Conservation (phyloP, 768 basidiomycete genomes). For the Russula virescens region DNA sequence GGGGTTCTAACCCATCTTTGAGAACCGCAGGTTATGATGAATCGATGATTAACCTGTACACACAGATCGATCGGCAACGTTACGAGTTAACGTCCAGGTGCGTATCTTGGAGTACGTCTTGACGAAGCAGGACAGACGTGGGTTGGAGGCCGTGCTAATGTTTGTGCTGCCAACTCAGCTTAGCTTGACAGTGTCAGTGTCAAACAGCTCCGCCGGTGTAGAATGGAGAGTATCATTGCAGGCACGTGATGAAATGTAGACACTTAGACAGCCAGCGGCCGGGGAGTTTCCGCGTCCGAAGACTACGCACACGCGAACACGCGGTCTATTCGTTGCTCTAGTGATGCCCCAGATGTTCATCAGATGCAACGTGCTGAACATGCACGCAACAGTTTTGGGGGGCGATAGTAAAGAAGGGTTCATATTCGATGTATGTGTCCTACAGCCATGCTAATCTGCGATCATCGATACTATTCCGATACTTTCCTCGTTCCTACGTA, state of each 20-base stretch:
- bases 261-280: background rate
- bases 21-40: background rate
- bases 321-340: background rate
- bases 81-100: background rate
- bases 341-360: background rate
- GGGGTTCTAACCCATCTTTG: background rate
- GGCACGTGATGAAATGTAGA: background rate
- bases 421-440: background rate
- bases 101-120: background rate
- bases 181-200: background rate
- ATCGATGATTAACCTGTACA: background rate
- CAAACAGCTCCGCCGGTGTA: too few species aligned
- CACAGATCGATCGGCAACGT: background rate
- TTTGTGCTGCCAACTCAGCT: too few species aligned
- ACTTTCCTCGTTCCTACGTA: background rate
- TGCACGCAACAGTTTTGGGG: background rate
- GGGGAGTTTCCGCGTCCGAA: background rate
- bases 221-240: too few species aligned
- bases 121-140: background rate
- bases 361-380: conserved; percentile 6
- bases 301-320: too few species aligned
- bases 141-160: background rate
- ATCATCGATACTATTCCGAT: background rate
- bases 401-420: background rate
- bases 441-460: background rate